Base-by-base conservation (phyloP, 1,284 basidiomycete genomes). In the Fistulina hepatica region DNA sequence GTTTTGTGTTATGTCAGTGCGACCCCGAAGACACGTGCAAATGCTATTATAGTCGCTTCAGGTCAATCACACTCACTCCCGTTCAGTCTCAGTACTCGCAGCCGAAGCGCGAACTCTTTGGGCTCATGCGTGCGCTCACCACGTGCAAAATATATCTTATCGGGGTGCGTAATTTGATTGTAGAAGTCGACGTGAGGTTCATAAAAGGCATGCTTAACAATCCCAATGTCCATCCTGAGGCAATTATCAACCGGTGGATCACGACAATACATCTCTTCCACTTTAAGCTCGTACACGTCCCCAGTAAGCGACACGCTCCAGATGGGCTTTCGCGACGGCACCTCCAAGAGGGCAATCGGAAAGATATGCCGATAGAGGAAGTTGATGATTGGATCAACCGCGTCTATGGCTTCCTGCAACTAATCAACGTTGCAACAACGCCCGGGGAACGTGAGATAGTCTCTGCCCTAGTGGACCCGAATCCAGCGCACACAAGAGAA, bases 161-260 rank as follows among this genome's bases (percentile, higher is more conserved):
- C 10, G 63, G 64, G 0, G 36, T 60, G 0, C 39, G 44, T 3
- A 59, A 59, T 7, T 48, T 67, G 1, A 31, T 51, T 4, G 52
- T 67, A 0, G 59, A 67, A 38, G 53, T 60, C 0, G 61, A 65
- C 37, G 60, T 60, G 0, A 44, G 51, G 12, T 66, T 60, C 37
- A 58, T 69, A 26, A 53, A 60, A 22, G 63, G 60, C 0, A 68
- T 67, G 65, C 45, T 69, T 4, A 55, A 60, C 33, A 60, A 65
- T 13, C 65, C 64, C 0, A 59, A 65, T 27, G 46, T 62, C 0
- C 47, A 54, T 1, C 63, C 59, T 0, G 58, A 52, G 8, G 50
- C 52, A 0, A 48, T 52, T 1, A 59, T 67, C 4, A 67, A 66
- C 33, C 27, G 52, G 0, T 69, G 66, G 63, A 63, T 69, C 4